Conservation (phyloP, 805 yeast genomes). For the Starmerella scarabaei region DNA sequence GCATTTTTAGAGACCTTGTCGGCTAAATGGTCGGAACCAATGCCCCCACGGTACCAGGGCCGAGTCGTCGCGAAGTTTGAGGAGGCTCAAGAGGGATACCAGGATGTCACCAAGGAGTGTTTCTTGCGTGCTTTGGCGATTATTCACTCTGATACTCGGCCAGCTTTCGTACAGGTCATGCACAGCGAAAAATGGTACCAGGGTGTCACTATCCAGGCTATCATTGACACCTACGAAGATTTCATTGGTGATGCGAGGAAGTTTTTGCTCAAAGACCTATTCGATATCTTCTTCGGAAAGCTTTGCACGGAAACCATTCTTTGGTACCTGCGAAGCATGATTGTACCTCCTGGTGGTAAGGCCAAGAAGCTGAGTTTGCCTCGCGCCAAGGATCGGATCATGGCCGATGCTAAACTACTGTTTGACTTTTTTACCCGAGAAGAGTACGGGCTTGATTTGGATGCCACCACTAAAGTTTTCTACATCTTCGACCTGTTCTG, state of each 20-base stretch:
- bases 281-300: conserved; percentile 41
- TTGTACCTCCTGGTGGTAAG: conserved; percentile 29
- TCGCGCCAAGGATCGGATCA: conserved; percentile 37
- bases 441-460: conserved; percentile 25
- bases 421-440: conserved; percentile 40
- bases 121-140: conserved; percentile 44
- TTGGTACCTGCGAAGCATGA: conserved; percentile 38
- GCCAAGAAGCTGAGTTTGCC: conserved; percentile 27
- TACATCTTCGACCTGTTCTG: conserved; percentile 48
- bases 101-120: conserved; percentile 56
- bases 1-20: conserved; percentile 59
- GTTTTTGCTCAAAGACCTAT: conserved; percentile 40
- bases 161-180: conserved; percentile 49
- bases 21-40: conserved; percentile 49
- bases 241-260: conserved; percentile 53
- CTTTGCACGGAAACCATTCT: conserved; percentile 40
- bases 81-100: conserved; percentile 65
- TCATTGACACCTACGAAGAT: conserved; percentile 62
- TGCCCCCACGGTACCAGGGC: conserved; percentile 48
- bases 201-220: conserved; percentile 43
- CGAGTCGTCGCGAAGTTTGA: conserved; percentile 47
- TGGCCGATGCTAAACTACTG: conserved; percentile 47
- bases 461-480: conserved; percentile 38
- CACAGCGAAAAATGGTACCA: conserved; percentile 55
- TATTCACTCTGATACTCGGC: conserved; percentile 57